Evolutionary conservation across 106 monocot species (phyloP).

Genomic region (Phalaenopsis aphrodite): DNA sequence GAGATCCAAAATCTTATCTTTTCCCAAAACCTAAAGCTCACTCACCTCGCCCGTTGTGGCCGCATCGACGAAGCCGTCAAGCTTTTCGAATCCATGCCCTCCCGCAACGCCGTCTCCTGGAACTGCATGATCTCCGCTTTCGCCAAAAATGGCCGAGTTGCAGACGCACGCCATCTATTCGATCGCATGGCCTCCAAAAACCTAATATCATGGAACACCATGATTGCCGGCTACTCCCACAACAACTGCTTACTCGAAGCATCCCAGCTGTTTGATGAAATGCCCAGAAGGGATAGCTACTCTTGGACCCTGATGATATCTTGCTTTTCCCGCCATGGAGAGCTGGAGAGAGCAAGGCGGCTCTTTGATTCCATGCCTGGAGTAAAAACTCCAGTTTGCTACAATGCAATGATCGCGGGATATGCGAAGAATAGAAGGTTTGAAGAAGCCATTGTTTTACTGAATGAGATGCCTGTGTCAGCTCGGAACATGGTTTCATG

Average conservation of each 20-base stretch:
- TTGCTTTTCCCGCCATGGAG: conserved; percentile 28
- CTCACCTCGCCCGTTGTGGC: conserved; percentile 38
- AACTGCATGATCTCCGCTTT: conserved; percentile 49
- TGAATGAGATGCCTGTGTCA: conserved; percentile 27
- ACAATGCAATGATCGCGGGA: conserved; percentile 51
- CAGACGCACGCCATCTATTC: conserved; percentile 26
- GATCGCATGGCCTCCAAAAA: conserved; percentile 31
- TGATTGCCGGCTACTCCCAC: conserved; percentile 39
- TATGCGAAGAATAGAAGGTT: conserved; percentile 43
- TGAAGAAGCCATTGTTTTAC: conserved; percentile 27
- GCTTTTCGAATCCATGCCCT: conserved; percentile 36
- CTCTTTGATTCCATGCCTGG: conserved; percentile 32
- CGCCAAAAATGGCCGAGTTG: conserved; percentile 29
- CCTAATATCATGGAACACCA: conserved; percentile 42
- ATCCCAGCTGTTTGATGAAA: conserved; percentile 27
- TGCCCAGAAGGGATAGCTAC: conserved; percentile 48
- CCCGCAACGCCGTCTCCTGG: conserved; percentile 47
- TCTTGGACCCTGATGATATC: conserved; percentile 49
- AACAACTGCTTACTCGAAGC: conserved; percentile 18
- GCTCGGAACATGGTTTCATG: conserved; percentile 27
- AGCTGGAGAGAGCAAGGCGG: conserved; percentile 25
- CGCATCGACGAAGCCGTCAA: conserved; percentile 46
- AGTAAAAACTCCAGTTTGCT: conserved; percentile 29
- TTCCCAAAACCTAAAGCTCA: conserved; percentile 38
- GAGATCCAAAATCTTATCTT: conserved; percentile 18